These are phyloP conservation scores for Crithidia brevicula DNA, from an alignment of 208 protist genomes.

Conservation along the genomic window DNA sequence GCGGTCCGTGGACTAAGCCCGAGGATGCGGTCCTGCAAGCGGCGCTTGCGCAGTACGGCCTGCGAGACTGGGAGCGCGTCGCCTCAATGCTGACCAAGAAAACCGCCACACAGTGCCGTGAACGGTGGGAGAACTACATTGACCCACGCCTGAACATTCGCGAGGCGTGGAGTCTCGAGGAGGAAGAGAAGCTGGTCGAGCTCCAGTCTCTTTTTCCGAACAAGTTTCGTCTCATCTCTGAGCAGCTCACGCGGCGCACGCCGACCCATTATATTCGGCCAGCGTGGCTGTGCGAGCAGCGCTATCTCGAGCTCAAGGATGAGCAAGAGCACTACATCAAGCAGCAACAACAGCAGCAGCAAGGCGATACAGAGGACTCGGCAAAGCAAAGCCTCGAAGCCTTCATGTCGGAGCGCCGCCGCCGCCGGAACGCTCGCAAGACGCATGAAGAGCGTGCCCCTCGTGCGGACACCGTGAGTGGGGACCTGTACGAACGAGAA, in stretches of 20 bases:
- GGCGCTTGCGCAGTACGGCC: slow-evolving; percentile 99
- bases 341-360: slow-evolving; percentile 40
- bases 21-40: slow-evolving; percentile 99
- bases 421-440: slow-evolving; percentile 55
- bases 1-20: slow-evolving; percentile 99
- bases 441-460: slow-evolving; percentile 97
- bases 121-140: slow-evolving; percentile 99
- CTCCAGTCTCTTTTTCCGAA: slow-evolving; percentile 98
- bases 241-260: slow-evolving; percentile 65
- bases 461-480: slow-evolving; percentile 97
- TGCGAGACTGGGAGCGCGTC: slow-evolving; percentile 99
- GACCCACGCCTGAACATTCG: slow-evolving; percentile 99
- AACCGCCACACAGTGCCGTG: slow-evolving; percentile 99
- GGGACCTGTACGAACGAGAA: slow-evolving; percentile 98
- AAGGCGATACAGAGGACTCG: slow-evolving; percentile 7
- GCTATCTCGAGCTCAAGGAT: slow-evolving; percentile 98
- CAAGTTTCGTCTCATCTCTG: slow-evolving; percentile 99
- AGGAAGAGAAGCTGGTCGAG: slow-evolving; percentile 99
- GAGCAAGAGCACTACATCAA: slow-evolving; percentile 73
- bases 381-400: slow-evolving; percentile 62
- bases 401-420: slow-evolving; percentile 72
- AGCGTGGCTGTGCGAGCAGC: slow-evolving; percentile 98
- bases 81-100: slow-evolving; percentile 98
- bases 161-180: slow-evolving; percentile 98
- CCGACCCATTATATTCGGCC: slow-evolving; percentile 95